Evolutionary conservation across 116 monocot genomes (phyloP).

Genomic region (Papilionanthe hybrid): DNA sequence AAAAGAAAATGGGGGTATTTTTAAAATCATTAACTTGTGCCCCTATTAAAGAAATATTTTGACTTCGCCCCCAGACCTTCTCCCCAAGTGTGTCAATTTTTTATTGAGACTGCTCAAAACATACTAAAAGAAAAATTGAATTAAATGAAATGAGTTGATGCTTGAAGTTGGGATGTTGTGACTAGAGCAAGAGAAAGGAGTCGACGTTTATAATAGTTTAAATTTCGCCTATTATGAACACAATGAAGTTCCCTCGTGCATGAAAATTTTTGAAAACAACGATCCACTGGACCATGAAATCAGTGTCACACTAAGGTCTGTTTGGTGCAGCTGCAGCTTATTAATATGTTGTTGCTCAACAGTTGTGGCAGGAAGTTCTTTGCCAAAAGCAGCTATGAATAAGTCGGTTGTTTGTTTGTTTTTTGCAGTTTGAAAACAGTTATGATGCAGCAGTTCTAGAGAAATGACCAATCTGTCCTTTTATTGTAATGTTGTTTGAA

Average conservation of each 20-base stretch:
- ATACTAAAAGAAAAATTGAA: neutral
- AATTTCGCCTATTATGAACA: neutral
- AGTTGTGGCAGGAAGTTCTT: no score
- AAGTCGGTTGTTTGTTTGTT: no score
- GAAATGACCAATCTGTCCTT: no score
- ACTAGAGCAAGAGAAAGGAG: neutral
- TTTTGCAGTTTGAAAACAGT: no score
- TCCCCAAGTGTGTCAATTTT: neutral
- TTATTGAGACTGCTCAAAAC: neutral
- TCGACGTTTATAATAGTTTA: neutral
- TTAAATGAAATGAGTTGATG: neutral
- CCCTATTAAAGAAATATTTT: no score
- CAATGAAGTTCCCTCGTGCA: neutral
- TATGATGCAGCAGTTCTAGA: no score
- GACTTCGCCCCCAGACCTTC: neutral
- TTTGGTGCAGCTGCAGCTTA: no score
- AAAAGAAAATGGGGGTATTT: no score
- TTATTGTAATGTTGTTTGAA: no score
- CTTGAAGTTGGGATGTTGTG: neutral
- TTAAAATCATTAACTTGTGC: no score
- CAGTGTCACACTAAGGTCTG: neutral
- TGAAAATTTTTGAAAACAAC: neutral
- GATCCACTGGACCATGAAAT: neutral
- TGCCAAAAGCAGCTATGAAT: no score
- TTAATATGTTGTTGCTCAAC: no score